phyloP scores from a whole-genome alignment of 169 alveolate genomes.

The Eimeria acervulina region DNA sequence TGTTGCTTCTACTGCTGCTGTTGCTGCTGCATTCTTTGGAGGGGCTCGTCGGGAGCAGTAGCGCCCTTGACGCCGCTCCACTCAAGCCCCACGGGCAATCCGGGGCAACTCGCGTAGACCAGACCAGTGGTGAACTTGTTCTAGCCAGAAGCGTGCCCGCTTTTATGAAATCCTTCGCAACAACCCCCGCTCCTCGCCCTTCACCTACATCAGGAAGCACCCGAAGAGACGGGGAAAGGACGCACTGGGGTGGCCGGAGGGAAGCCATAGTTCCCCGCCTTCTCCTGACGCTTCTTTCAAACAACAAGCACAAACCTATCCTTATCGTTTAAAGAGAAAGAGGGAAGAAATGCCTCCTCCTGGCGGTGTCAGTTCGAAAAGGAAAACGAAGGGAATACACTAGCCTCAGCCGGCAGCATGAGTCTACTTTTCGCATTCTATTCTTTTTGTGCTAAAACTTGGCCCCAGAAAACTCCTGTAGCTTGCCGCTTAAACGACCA shows the following conservation, averaged over 20 bases:
- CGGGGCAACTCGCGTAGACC: constrained; percentile 53
- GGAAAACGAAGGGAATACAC: background rate
- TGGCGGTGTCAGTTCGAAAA: background rate
- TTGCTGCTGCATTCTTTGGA: background rate
- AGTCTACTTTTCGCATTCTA: background rate
- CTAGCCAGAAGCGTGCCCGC: constrained; percentile 41
- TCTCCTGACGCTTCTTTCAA: background rate
- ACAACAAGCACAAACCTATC: background rate
- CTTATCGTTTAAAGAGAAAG: background rate
- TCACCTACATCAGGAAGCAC: constrained; percentile 48
- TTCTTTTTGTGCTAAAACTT: background rate
- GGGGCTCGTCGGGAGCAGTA: background rate
- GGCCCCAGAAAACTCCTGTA: background rate
- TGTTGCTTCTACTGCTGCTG: background rate
- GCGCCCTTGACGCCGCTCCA: background rate
- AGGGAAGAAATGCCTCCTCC: background rate
- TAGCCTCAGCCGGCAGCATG: background rate
- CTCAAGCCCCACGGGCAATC: constrained; percentile 42
- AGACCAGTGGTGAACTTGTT: constrained; percentile 15
- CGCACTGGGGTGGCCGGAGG: background rate
- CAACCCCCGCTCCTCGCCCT: constrained; percentile 39
- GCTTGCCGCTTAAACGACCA: background rate
- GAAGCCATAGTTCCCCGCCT: background rate
- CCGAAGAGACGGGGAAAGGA: constrained; percentile 20
- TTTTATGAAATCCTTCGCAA: constrained; percentile 50